phyloP scores from a whole-genome alignment of 176 grass and related monocot genomes.

The Tuctoria greenei region DNA sequence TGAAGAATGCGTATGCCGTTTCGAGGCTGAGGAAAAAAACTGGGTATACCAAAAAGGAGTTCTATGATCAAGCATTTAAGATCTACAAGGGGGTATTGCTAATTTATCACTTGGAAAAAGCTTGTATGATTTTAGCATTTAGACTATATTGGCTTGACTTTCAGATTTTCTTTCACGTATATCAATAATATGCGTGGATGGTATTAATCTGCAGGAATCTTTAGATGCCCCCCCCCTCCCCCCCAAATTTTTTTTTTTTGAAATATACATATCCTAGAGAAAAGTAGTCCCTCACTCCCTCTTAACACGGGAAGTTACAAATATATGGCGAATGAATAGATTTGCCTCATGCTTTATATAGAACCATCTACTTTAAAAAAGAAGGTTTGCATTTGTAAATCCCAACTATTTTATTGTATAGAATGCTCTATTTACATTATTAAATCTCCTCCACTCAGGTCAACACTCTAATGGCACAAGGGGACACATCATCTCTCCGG shows the following conservation, averaged over 20 bases:
- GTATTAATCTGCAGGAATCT: background rate
- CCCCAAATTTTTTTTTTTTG: no score
- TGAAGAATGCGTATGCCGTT: slow-evolving; percentile 96
- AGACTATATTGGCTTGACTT: slow-evolving; percentile 1
- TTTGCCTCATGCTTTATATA: background rate
- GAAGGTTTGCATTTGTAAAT: slow-evolving; percentile 1
- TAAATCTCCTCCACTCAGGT: slow-evolving; percentile 58
- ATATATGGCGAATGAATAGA: background rate
- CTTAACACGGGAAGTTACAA: background rate
- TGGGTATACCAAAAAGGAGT: slow-evolving; percentile 83
- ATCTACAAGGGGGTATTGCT: slow-evolving; percentile 80
- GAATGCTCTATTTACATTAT: slow-evolving; percentile 21
- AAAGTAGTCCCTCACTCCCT: background rate
- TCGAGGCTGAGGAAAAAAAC: slow-evolving; percentile 75
- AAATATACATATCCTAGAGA: background rate
- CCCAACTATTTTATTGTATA: background rate
- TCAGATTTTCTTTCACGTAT: background rate
- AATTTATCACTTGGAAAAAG: slow-evolving; percentile 36
- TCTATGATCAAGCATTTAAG: slow-evolving; percentile 83
- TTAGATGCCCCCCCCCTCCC: no score
- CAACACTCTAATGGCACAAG: slow-evolving; percentile 74
- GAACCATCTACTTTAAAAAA: slow-evolving; percentile 12
- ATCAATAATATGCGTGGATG: background rate
- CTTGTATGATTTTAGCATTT: background rate
- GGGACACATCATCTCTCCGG: slow-evolving; percentile 71